Evolutionary conservation across 1,284 basidiomycete genomes (phyloP), one percentile per base, ranked within the genome.

Genomic region (Apiotrichum domesticum): DNA sequence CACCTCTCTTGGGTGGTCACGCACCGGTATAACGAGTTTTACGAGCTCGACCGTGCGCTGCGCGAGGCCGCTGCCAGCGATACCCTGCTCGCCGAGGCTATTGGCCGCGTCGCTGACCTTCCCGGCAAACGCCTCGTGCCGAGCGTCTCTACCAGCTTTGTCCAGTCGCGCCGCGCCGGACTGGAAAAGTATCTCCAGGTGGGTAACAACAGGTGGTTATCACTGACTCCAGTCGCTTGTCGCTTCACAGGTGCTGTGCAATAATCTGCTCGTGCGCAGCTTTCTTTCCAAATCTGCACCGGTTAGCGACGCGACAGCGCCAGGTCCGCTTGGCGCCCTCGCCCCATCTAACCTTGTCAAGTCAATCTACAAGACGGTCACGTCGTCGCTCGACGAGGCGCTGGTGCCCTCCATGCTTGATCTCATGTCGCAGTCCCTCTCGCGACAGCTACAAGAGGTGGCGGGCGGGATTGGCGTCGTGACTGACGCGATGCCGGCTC

Each of bases 391-490:
- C 63, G 93, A 96, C 73, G 92, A 94, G 71, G 90, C 92, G 81
- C 85, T 92, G 73, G 89, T 88, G 0, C 90, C 90, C 0, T 92
- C 90, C 0, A 95, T 96, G 90, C 78, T 96, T 45, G 93, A 97
- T 69, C 84, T 94, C 54, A 90, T 96, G 64, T 71, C 70, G 15
- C 69, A 70, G 6, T 69, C 68, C 2, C 83, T 96, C 9, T 89
- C 86, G 3, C 84, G 87, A 15, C 93, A 96, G 73, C 87, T 90
- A 2, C 87, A 87, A 7, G 91, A 95, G 67, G 85, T 92, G 58
- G 87, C 86, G 1, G 85, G 84, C 1, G 85, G 84, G 1, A 78
- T 90, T n/a, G 84, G 85, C 56, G 89, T 90, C 65, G 88, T 92
- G 67, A 88, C 85, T 1, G 87, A 89, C 65, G 56, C 66, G 15